Conservation (phyloP, 768 basidiomycete genomes). For the Mycena rebaudengoi region DNA sequence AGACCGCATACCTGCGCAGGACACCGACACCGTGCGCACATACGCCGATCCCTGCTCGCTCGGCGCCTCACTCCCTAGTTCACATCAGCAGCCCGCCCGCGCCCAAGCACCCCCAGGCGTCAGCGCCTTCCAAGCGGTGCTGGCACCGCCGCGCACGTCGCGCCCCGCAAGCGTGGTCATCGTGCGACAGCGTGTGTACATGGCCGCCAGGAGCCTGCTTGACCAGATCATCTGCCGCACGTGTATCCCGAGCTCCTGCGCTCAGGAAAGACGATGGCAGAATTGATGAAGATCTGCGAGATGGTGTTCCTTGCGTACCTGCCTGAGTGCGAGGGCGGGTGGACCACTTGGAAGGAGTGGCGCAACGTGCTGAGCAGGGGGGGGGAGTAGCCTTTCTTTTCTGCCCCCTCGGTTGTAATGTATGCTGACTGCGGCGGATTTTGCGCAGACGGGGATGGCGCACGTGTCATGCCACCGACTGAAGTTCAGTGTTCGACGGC, state of each 20-base stretch:
- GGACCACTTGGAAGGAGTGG: constrained; percentile 93
- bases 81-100: too few relatives aligned
- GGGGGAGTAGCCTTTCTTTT: constrained; percentile 86
- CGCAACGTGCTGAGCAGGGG: constrained; percentile 95
- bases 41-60: too few relatives aligned
- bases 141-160: constrained; percentile 43
- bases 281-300: constrained; percentile 80
- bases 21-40: too few relatives aligned
- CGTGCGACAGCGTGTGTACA: constrained; percentile 93
- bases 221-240: constrained; percentile 95
- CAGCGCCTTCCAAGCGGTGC: too few relatives aligned
- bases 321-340: constrained; percentile 88
- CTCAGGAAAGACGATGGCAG: constrained; percentile 67
- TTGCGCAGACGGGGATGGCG: constrained; percentile 86
- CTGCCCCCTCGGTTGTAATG: neutral
- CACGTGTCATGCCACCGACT: constrained; percentile 91
- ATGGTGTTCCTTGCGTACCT: constrained; percentile 87
- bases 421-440: constrained; percentile 13
- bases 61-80: too few relatives aligned
- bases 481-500: constrained; percentile 88
- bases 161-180: constrained; percentile 72
- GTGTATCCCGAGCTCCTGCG: constrained; percentile 77
- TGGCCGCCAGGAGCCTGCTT: constrained; percentile 85
- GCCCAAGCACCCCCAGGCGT: too few relatives aligned
- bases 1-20: too few relatives aligned